Base-by-base conservation (phyloP, 768 basidiomycete genomes). In the Termitomyces sp. region DNA sequence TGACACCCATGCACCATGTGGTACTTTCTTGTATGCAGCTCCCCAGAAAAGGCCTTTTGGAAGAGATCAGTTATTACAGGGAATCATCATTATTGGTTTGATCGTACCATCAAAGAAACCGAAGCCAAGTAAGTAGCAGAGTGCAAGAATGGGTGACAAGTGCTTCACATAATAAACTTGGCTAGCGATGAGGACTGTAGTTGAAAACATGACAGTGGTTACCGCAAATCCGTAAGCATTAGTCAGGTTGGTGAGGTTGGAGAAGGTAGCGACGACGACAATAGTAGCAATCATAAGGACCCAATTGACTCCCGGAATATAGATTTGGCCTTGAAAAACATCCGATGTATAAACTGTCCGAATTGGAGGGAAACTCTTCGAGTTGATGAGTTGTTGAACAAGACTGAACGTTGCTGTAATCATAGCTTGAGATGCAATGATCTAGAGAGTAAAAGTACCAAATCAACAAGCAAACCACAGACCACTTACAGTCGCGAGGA, bases 191-290 rank as follows among this genome's bases (percentile, higher is more conserved):
- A 46, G 44, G 23, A 46, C 26, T 2, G 44, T 88, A 70, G 6
- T 60, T 4, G 82, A 77, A 62, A 88, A 75, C 82, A 89, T 49
- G 26, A 62, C 61, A 20, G 59, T 63, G 0, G 86, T 77, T 12
- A 88, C 86, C 0, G 85, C 82, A 66, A 87, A 86, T 5, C 85
- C 82, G 58, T 79, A 79, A 4, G 86, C 87, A 63, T 87, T 83
- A 6, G 83, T 81, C 58, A 89, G 67, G n/a, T 80, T 73, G 3
- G 72, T 65, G 12, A 82, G 69, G 55, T 82, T 78, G 14, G 79
- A 76, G 69, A 88, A 88, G 1, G 74, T 85, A 1, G 71, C 83
- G 43, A 88, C 84, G 20, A 85, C 63, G 51, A 82, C 66, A 53
- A 86, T 78, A 18, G 79, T 80, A 16, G 71, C 73, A 41, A 84